Evolutionary conservation across 2,329 filamentous ascomycete genomes (phyloP).

Genomic region (Colletotrichum somersetense): DNA sequence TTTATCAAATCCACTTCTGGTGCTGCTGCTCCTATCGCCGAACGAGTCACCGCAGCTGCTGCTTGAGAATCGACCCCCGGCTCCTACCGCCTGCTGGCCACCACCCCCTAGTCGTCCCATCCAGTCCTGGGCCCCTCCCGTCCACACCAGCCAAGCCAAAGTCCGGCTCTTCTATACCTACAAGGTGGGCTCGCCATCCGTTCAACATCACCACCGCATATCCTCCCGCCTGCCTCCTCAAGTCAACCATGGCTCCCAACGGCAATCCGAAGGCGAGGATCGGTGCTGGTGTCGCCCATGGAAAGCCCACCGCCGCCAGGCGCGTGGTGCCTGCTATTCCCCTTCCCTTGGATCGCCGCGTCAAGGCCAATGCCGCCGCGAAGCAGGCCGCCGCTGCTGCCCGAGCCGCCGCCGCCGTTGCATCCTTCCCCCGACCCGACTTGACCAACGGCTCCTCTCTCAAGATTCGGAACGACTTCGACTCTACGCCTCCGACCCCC

Average conservation of each 20-base stretch:
- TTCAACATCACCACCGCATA: constrained; percentile 29
- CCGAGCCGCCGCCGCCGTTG: constrained; percentile 39
- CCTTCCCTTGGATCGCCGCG: constrained; percentile 49
- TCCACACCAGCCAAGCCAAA: constrained; percentile 14
- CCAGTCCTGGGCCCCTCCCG: constrained; percentile 21
- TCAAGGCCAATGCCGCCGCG: constrained; percentile 50
- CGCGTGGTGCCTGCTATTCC: constrained; percentile 56
- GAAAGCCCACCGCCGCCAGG: constrained; percentile 42
- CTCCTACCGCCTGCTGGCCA: constrained; percentile 15
- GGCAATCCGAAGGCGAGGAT: constrained; percentile 40
- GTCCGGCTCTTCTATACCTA: constrained; percentile 12
- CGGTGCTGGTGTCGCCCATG: constrained; percentile 36
- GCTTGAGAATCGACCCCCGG: constrained; percentile 19
- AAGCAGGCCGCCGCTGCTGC: constrained; percentile 51
- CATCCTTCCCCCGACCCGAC: constrained; percentile 28
- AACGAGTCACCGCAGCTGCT: constrained; percentile 20
- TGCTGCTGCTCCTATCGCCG: constrained; percentile 37
- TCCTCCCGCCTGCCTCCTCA: constrained; percentile 23
- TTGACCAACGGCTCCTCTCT: constrained; percentile 42
- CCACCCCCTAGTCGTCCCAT: constrained; percentile 15
- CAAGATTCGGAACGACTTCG: constrained; percentile 40
- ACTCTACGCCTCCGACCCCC: constrained; percentile 37
- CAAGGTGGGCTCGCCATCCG: constrained; percentile 26
- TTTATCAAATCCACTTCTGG: constrained; percentile 8
- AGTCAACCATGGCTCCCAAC: constrained; percentile 40